These are phyloP conservation scores for Malania oleifera DNA, from an alignment of 164 flowering plant species.

Conservation along the genomic window DNA sequence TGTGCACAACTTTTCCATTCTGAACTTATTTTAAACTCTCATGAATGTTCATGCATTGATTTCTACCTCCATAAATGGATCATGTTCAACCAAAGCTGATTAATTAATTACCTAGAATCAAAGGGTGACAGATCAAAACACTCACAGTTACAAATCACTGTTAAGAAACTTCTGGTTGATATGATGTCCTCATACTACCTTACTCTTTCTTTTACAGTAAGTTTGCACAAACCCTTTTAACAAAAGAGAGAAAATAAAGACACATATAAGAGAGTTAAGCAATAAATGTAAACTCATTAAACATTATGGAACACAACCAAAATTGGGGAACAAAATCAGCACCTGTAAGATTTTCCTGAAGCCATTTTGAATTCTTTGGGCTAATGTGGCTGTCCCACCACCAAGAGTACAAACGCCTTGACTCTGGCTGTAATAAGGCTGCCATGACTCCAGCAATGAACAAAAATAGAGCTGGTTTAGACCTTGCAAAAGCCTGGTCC, in stretches of 20 bases:
- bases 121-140: no score
- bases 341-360: conserved; percentile 73
- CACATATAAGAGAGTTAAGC: background rate
- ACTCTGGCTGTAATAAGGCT: conserved; percentile 32
- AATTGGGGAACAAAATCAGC: conserved; percentile 1
- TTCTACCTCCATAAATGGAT: no score
- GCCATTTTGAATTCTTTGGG: conserved; percentile 80
- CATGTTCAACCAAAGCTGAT: no score
- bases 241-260: background rate
- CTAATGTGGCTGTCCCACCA: conserved; percentile 82
- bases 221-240: no score
- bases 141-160: no score
- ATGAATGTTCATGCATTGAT: no score
- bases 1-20: no score
- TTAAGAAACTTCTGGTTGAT: no score
- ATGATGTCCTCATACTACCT: no score
- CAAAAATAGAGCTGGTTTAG: conserved; percentile 25
- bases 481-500: conserved; percentile 23
- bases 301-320: background rate
- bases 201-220: no score
- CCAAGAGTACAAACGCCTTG: conserved; percentile 64
- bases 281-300: background rate
- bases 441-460: conserved; percentile 52
- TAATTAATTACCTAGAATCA: no score
- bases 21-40: no score